A percentile compares a stretch with the other conserved stretches of the same genome.
phyloP scores from a whole-genome alignment of 2,329 filamentous ascomycete genomes.

The Alternaria conjuncta region DNA sequence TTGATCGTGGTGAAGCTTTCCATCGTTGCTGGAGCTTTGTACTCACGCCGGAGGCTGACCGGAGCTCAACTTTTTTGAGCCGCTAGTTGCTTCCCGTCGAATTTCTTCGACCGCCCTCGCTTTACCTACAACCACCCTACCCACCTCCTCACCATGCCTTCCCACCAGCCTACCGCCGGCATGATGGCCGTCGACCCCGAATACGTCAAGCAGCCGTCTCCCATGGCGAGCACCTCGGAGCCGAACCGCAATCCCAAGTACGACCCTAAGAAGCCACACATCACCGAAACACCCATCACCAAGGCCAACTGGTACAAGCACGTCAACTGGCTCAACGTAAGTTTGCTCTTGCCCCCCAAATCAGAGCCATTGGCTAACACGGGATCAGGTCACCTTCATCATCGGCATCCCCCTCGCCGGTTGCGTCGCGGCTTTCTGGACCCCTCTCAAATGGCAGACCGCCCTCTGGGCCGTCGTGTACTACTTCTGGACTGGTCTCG shows the following conservation, averaged over 20 bases:
- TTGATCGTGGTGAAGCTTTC: slow-evolving; percentile 30
- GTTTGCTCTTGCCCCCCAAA: neutral
- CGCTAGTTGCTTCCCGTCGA: slow-evolving; percentile 19
- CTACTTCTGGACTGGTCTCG: slow-evolving; percentile 84
- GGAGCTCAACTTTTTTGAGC: slow-evolving; percentile 25
- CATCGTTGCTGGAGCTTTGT: slow-evolving; percentile 23
- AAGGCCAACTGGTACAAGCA: slow-evolving; percentile 88
- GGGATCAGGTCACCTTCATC: slow-evolving; percentile 77
- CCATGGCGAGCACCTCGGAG: slow-evolving; percentile 58
- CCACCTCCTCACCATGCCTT: slow-evolving; percentile 53
- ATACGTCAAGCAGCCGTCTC: slow-evolving; percentile 53
- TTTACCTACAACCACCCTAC: slow-evolving; percentile 16
- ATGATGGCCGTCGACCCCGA: slow-evolving; percentile 58
- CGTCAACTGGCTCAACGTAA: slow-evolving; percentile 91
- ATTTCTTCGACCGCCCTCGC: slow-evolving; percentile 13
- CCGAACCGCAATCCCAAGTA: slow-evolving; percentile 60
- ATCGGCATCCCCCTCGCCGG: slow-evolving; percentile 78
- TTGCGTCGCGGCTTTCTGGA: slow-evolving; percentile 78
- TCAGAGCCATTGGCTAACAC: slow-evolving; percentile 17
- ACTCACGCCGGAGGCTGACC: slow-evolving; percentile 16
- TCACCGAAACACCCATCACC: slow-evolving; percentile 82
- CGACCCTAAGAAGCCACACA: slow-evolving; percentile 78
- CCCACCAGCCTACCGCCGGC: slow-evolving; percentile 58
- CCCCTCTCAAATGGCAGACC: slow-evolving; percentile 75
- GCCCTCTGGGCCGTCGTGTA: slow-evolving; percentile 76